These are phyloP conservation scores for Cocos nucifera DNA, from an alignment of 176 grass and related monocot genomes.

Conservation along the genomic window DNA sequence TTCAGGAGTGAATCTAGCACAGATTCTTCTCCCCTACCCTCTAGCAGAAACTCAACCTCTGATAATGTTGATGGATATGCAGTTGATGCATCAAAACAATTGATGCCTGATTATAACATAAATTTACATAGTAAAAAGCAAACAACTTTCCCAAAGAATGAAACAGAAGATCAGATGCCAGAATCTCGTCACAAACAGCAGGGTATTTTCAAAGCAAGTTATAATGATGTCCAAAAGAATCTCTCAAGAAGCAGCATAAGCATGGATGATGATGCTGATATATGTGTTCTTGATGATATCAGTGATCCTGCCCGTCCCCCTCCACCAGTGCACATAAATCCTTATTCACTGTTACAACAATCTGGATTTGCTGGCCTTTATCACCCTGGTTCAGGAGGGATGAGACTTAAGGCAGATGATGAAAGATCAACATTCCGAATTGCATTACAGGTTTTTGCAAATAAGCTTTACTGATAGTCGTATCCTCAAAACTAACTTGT, in stretches of 20 bases:
- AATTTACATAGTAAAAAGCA: not conserved
- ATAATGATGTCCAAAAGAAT: constrained; percentile 25
- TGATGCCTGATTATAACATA: constrained; percentile 25
- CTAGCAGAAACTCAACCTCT: constrained; percentile 64
- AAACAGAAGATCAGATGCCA: constrained; percentile 18
- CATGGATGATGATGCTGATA: constrained; percentile 47
- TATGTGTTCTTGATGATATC: constrained; percentile 45
- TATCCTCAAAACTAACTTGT: no score
- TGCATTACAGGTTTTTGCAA: constrained; percentile 67
- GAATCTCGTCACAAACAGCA: constrained; percentile 36
- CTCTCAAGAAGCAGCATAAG: constrained; percentile 25
- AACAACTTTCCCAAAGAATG: not conserved
- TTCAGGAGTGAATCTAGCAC: constrained; percentile 81
- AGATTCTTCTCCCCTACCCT: constrained; percentile 80
- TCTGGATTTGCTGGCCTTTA: constrained; percentile 35
- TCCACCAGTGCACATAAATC: constrained; percentile 13
- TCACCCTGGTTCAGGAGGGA: constrained; percentile 38
- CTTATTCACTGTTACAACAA: constrained; percentile 27
- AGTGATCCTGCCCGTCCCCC: constrained; percentile 24
- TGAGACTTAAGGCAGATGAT: constrained; percentile 48
- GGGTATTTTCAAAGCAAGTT: constrained; percentile 24
- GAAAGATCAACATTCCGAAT: constrained; percentile 66
- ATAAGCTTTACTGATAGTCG: not conserved
- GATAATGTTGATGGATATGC: constrained; percentile 49
- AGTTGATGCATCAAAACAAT: constrained; percentile 32